Conservation (phyloP, 306 rosid genomes). For the Trichosanthes cucumerina region DNA sequence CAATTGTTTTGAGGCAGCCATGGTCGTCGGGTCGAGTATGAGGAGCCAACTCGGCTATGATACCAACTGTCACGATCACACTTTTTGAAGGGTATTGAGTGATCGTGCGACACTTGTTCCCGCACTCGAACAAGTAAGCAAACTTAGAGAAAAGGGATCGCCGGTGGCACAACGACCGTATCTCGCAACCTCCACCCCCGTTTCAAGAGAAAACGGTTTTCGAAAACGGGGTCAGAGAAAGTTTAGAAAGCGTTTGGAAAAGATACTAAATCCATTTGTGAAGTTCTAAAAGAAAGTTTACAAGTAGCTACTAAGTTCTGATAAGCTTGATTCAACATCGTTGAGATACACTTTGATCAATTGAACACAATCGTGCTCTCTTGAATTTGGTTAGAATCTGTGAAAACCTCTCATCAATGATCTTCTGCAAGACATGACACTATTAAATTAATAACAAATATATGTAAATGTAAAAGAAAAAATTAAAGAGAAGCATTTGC, state of each 20-base stretch:
- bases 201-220: no score
- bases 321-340: constrained; percentile 28
- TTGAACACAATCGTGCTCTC: constrained; percentile 22
- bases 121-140: no score
- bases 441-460: background rate
- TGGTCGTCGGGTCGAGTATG: no score
- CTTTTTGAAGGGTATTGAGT: no score
- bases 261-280: background rate
- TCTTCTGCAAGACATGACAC: constrained; percentile 22
- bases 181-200: no score
- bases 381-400: constrained; percentile 9
- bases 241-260: background rate
- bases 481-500: constrained; percentile 1
- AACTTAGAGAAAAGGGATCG: no score
- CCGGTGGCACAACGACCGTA: no score
- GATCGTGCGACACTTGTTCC: no score
- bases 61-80: no score
- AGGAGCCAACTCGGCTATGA: no score
- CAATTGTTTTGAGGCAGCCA: no score
- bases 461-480: background rate
- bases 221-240: no score
- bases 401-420: constrained; percentile 33
- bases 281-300: constrained; percentile 12
- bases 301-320: constrained; percentile 28
- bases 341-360: constrained; percentile 25